Base-by-base conservation (phyloP, 2,329 filamentous ascomycete species). In the Grosmannia clavigera region DNA sequence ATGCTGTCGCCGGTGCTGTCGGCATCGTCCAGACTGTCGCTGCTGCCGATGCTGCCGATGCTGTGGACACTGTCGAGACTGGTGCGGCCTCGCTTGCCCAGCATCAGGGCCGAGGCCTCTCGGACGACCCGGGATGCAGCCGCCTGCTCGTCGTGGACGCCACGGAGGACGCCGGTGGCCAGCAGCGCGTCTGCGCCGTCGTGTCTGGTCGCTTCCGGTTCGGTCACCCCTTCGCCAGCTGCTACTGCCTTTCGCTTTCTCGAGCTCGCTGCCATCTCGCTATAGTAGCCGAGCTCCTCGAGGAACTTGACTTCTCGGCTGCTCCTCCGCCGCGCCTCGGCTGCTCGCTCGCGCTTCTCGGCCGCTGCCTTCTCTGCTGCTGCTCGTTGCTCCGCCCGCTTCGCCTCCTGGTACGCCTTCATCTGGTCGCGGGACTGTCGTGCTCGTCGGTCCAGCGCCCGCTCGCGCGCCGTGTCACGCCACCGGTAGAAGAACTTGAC, bases 401-500 rank as follows among this genome's bases (percentile, higher is more conserved):
- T 74, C 3, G 71, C 70, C 31, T 64, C 60, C 62, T 68, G 62
- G 65, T 70, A 62, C n/a, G 70, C 65, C 33, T 74, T 75, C 63
- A 79, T 73, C 62, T 79, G 75, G 50, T 81, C 78, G 57, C 78
- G 76, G 25, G 78, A 80, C 50, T 76, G 74, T 38, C 74, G 74
- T 9, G 81, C 78, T 27, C 82, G 74, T n/a, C 74, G 73, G 60
- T 76, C 74, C 19, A 80, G 73, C 3, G 77, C 74, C 22, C 74
- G 75, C 54, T 76, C 73, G 14, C 80, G 74, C 10, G 77, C 78
- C 48, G 70, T 74, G 16, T 77, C 68, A 56, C 75, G 78, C 81
- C 81, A 84, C 22, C 73, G 72, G 64, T 83, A 82, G 62, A 83
- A 82, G 67, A 74, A 84, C 55, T 77, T 81, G 61, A 82, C 70